Evolutionary conservation across 495 filamentous ascomycete species (phyloP).

Genomic region (Daldinia childiae): DNA sequence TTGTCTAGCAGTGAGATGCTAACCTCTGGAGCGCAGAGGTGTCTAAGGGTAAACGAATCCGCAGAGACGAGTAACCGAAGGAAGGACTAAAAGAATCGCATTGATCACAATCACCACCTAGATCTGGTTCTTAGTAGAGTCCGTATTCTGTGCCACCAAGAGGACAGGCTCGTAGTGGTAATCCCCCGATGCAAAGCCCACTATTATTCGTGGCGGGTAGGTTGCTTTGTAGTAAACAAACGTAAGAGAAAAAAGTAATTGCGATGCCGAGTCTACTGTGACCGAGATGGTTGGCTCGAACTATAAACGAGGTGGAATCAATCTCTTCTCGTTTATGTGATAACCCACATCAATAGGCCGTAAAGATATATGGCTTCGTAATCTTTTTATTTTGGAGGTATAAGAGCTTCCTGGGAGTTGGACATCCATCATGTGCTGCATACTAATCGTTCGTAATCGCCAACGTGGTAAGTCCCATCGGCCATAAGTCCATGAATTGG

Average conservation of each 20-base stretch:
- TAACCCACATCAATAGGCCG: background rate
- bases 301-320: background rate
- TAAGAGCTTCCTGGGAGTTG: background rate
- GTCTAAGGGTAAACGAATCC: constrained; percentile 8
- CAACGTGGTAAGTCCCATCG: constrained; percentile 24
- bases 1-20: constrained; percentile 40
- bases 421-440: constrained; percentile 5
- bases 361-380: background rate
- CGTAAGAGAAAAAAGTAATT: constrained; percentile 8
- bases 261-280: background rate
- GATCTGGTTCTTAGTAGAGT: constrained; percentile 4
- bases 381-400: constrained; percentile 1
- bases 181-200: constrained; percentile 8
- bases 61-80: constrained; percentile 4
- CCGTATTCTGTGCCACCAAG: constrained; percentile 6
- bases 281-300: constrained; percentile 8
- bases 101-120: constrained; percentile 3
- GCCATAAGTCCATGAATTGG: constrained; percentile 20
- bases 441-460: constrained; percentile 17
- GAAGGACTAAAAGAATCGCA: constrained; percentile 15
- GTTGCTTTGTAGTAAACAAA: constrained; percentile 12
- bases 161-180: constrained; percentile 4
- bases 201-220: constrained; percentile 14
- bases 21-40: constrained; percentile 6
- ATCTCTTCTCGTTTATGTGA: background rate